These are phyloP conservation scores for Annulohypoxylon stygium DNA, from an alignment of 495 filamentous ascomycete genomes.

Conservation along the genomic window DNA sequence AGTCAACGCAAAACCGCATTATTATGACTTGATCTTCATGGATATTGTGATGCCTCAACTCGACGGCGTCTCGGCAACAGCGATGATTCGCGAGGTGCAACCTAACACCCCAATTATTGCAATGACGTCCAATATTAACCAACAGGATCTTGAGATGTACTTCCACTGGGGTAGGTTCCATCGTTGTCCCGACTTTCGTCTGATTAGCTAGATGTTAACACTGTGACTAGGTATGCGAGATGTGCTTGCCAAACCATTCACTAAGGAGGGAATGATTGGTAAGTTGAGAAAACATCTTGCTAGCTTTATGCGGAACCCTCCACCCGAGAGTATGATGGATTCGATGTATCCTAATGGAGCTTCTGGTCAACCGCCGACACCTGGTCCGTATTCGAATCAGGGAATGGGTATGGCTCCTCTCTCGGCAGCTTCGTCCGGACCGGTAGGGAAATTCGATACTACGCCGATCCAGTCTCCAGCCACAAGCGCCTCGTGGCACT, in stretches of 20 bases:
- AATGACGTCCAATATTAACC: conserved; percentile 98
- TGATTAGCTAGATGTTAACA: conserved; percentile 34
- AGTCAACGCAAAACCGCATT: conserved; percentile 77
- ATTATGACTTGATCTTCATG: conserved; percentile 96
- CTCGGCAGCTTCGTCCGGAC: conserved; percentile 61
- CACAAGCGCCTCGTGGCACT: conserved; percentile 79
- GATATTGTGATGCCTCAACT: conserved; percentile 99
- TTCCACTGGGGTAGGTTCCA: conserved; percentile 89
- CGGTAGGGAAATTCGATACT: conserved; percentile 77
- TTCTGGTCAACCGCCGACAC: conserved; percentile 47
- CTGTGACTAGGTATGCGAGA: conserved; percentile 90
- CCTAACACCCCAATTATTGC: conserved; percentile 89
- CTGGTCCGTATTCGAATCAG: conserved; percentile 65
- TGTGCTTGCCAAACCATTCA: conserved; percentile 96
- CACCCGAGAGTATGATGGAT: conserved; percentile 52
- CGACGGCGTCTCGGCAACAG: conserved; percentile 94
- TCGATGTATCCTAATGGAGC: conserved; percentile 49
- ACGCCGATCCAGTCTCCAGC: conserved; percentile 83
- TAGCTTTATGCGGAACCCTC: conserved; percentile 72
- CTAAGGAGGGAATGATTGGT: conserved; percentile 90
- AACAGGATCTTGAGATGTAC: conserved; percentile 97
- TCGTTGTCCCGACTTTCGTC: not conserved
- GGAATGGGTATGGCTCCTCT: conserved; percentile 68
- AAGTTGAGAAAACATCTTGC: conserved; percentile 91
- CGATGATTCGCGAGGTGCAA: conserved; percentile 91